Conservation (phyloP, 2,329 filamentous ascomycete species). For the Graphilbum ipis-grandicollis region DNA sequence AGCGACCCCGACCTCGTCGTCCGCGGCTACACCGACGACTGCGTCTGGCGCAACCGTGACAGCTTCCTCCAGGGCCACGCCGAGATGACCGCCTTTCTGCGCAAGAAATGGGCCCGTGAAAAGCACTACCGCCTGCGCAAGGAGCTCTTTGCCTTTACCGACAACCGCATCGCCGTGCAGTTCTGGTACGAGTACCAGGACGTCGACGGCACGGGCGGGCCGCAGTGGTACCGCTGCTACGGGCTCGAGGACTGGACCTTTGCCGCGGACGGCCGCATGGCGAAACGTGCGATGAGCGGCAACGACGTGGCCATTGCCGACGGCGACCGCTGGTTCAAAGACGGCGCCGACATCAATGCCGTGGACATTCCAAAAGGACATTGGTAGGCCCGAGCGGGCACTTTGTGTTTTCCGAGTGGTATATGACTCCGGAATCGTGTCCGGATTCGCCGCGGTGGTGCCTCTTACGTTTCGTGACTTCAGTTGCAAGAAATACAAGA, state of each 20-base stretch:
- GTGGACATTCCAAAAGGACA: conserved; percentile 51
- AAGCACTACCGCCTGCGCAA: conserved; percentile 59
- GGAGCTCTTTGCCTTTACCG: conserved; percentile 63
- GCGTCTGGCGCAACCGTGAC: conserved; percentile 66
- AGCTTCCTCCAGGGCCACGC: conserved; percentile 52
- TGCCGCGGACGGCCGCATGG: conserved; percentile 50
- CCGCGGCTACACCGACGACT: conserved; percentile 56
- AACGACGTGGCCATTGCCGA: conserved; percentile 50
- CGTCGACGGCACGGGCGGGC: conserved; percentile 37
- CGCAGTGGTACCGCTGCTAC: conserved; percentile 74
- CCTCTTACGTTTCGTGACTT: too few species aligned
- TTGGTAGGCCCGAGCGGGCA: too few species aligned
- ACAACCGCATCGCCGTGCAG: conserved; percentile 65
- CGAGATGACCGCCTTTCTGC: conserved; percentile 50
- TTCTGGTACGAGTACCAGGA: conserved; percentile 67
- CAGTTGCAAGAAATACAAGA: too few species aligned
- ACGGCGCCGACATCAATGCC: conserved; percentile 49
- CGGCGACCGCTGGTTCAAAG: conserved; percentile 49
- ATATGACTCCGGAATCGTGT: too few species aligned
- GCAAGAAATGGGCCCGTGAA: conserved; percentile 58
- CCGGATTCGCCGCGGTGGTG: too few species aligned
- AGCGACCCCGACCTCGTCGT: conserved; percentile 50
- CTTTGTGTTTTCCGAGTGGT: too few species aligned
- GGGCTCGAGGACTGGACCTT: conserved; percentile 72
- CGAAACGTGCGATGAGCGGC: conserved; percentile 60